Conservation (phyloP, 2,329 filamentous ascomycete species). For the Aspergillus viridinutans region DNA sequence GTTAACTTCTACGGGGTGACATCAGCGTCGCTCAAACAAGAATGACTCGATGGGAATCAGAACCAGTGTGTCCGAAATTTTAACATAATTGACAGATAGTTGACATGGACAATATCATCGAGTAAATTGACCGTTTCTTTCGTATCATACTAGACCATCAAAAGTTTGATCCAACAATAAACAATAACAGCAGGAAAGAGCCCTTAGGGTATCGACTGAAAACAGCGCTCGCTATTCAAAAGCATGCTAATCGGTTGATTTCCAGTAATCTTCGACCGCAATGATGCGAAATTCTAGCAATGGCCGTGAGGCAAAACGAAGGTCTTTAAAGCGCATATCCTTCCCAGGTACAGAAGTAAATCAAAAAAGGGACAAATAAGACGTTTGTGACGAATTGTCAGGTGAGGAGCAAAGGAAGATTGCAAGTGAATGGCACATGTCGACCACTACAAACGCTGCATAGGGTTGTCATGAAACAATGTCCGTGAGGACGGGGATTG, state of each 20-base stretch:
- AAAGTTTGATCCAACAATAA: background rate
- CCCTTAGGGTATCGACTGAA: conserved; percentile 3
- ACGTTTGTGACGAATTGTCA: background rate
- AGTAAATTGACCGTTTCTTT: conserved; percentile 9
- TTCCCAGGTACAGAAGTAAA: conserved; percentile 15
- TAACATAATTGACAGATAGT: background rate
- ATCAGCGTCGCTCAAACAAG: background rate
- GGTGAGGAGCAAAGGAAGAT: background rate
- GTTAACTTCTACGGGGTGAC: background rate
- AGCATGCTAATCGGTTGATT: conserved; percentile 1
- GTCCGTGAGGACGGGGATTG: conserved; percentile 34
- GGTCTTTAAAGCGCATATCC: conserved; percentile 21
- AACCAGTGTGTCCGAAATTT: background rate
- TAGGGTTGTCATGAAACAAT: conserved; percentile 14
- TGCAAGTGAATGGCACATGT: conserved; percentile 10
- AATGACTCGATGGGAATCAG: background rate
- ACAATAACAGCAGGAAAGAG: conserved; percentile 3
- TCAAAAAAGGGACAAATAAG: conserved; percentile 13
- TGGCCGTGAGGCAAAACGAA: conserved; percentile 24
- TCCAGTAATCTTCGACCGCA: conserved; percentile 2
- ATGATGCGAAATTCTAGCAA: conserved; percentile 4
- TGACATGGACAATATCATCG: background rate
- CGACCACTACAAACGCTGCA: conserved; percentile 5
- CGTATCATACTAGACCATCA: conserved; percentile 1
- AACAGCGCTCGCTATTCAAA: conserved; percentile 24